Evolutionary conservation across 768 basidiomycete genomes (phyloP).

Genomic region (Hypholoma fasciculare): DNA sequence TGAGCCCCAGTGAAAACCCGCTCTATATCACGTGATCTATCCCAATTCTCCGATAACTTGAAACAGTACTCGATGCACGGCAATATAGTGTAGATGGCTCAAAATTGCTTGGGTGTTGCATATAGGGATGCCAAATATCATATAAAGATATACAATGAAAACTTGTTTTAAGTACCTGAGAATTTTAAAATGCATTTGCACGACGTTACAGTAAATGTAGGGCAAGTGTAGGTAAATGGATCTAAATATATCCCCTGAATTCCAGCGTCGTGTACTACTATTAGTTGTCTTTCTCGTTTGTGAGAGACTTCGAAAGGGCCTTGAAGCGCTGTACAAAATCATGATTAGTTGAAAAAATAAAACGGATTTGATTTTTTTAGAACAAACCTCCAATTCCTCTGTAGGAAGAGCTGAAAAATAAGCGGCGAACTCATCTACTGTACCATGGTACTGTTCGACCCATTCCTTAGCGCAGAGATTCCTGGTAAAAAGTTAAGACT

Average conservation of each 20-base stretch:
- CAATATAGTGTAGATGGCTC: slow-evolving; percentile 9
- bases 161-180: not conserved
- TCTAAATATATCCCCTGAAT: slow-evolving; percentile 9
- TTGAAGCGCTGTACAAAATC: slow-evolving; percentile 9
- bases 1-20: slow-evolving; percentile 10
- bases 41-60: slow-evolving; percentile 8
- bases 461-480: slow-evolving; percentile 11
- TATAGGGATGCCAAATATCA: slow-evolving; percentile 8
- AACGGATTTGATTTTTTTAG: not conserved
- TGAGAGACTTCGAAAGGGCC: slow-evolving; percentile 8
- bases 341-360: not conserved
- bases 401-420: slow-evolving; percentile 7
- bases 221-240: slow-evolving; percentile 2
- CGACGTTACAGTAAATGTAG: not conserved
- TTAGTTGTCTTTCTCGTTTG: slow-evolving; percentile 1
- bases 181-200: slow-evolving; percentile 7
- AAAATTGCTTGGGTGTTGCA: slow-evolving; percentile 10
- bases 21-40: slow-evolving; percentile 12
- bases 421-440: slow-evolving; percentile 11
- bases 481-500: slow-evolving; percentile 3
- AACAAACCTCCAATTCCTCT: slow-evolving; percentile 13
- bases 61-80: slow-evolving; percentile 9
- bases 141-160: slow-evolving; percentile 4
- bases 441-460: slow-evolving; percentile 11
- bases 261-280: not conserved